Evolutionary conservation across 805 yeast species (phyloP).

Genomic region (Wickerhamiella dianesei): DNA sequence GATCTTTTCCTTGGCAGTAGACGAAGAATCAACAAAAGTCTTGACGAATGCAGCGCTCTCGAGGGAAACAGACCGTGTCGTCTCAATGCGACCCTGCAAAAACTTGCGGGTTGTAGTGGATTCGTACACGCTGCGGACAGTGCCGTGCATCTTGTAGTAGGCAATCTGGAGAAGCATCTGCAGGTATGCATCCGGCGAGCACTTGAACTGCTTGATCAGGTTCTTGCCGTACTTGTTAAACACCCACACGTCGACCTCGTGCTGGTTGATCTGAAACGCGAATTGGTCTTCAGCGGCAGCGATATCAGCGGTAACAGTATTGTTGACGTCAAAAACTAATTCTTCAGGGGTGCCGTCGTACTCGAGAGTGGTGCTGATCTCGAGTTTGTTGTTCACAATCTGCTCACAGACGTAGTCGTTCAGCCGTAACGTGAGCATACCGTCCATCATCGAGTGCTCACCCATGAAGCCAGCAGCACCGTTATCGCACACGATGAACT

Average conservation of each 20-base stretch:
- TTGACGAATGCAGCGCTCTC: conserved; percentile 60
- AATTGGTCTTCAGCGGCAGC: conserved; percentile 44
- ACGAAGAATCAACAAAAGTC: conserved; percentile 50
- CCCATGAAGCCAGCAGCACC: conserved; percentile 88
- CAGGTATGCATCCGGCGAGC: conserved; percentile 85
- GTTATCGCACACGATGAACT: conserved; percentile 66
- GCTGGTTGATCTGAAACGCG: conserved; percentile 41
- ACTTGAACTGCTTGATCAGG: conserved; percentile 68
- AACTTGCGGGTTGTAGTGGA: conserved; percentile 87
- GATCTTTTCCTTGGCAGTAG: conserved; percentile 44
- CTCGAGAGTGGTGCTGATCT: conserved; percentile 21
- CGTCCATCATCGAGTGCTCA: conserved; percentile 97
- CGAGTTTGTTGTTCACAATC: conserved; percentile 36
- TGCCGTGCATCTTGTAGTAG: conserved; percentile 69
- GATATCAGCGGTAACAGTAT: conserved; percentile 39
- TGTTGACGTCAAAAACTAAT: conserved; percentile 41
- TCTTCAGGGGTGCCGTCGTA: conserved; percentile 25
- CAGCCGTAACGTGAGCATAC: conserved; percentile 82
- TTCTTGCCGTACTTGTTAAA: conserved; percentile 78
- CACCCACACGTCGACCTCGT: conserved; percentile 67
- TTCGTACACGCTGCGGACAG: conserved; percentile 81
- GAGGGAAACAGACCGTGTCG: conserved; percentile 69
- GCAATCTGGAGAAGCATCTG: conserved; percentile 89
- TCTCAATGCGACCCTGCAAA: conserved; percentile 86
- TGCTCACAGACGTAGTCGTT: conserved; percentile 60